Evolutionary conservation across 139 green algal genomes (phyloP).

Genomic region (Chlamydomonas incerta): DNA sequence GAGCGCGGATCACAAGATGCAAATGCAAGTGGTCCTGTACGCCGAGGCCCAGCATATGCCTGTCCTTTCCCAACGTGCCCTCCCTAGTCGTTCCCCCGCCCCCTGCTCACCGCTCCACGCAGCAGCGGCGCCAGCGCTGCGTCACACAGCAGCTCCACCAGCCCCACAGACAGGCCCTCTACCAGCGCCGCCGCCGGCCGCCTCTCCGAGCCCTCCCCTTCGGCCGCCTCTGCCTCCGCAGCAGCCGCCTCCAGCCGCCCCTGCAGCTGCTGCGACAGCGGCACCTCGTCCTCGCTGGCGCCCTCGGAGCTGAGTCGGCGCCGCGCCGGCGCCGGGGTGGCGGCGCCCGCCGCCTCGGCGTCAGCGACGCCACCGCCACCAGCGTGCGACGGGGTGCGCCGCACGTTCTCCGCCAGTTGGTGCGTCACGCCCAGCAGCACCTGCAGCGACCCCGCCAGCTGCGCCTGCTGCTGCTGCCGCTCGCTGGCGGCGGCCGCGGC

Average conservation of each 20-base stretch:
- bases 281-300: background rate
- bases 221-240: background rate
- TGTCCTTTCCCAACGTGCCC: too few relatives aligned
- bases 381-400: background rate
- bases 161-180: background rate
- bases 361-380: background rate
- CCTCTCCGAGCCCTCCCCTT: background rate
- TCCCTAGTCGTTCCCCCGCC: too few relatives aligned
- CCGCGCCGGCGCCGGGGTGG: background rate
- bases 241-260: background rate
- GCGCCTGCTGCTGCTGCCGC: background rate
- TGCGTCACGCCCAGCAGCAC: background rate
- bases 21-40: too few relatives aligned
- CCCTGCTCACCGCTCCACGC: background rate
- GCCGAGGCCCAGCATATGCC: too few relatives aligned
- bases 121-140: background rate
- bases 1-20: too few relatives aligned
- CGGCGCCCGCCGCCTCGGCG: background rate
- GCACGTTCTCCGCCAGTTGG: slow-evolving; percentile 8
- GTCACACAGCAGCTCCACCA: slow-evolving; percentile 1
- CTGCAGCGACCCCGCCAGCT: background rate
- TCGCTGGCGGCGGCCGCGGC: background rate
- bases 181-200: background rate
- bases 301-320: background rate
- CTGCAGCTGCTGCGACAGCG: slow-evolving; percentile 2